Percentiles rank a stretch among this genome's conserved stretches.
phyloP scores from a whole-genome alignment of 2,329 filamentous ascomycete genomes.

The Exophiala sideris region DNA sequence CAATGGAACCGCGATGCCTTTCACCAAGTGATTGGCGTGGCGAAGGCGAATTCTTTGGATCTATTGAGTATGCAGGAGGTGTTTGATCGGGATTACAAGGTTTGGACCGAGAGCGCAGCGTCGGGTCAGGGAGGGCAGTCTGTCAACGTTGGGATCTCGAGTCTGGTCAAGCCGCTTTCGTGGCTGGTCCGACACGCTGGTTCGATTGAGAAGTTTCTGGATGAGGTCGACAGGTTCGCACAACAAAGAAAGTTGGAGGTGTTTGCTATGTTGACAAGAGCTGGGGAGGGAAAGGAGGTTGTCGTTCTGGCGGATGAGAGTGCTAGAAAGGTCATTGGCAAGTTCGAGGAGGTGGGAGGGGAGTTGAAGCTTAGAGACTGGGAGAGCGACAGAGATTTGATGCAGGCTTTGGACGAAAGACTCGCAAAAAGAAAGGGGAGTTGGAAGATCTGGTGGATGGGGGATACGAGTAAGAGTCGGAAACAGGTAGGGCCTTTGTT shows the following conservation, averaged over 20 bases:
- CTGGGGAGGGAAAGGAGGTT: conserved; percentile 38
- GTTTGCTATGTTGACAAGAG: conserved; percentile 61
- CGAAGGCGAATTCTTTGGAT: conserved; percentile 55
- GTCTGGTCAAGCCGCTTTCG: conserved; percentile 54
- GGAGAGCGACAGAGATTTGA: conserved; percentile 36
- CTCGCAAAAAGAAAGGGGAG: conserved; percentile 25
- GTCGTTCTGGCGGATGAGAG: conserved; percentile 41
- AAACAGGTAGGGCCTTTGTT: conserved; percentile 62
- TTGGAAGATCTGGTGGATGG: conserved; percentile 55
- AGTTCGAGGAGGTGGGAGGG: conserved; percentile 39
- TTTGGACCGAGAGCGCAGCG: conserved; percentile 47
- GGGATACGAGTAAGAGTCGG: conserved; percentile 55
- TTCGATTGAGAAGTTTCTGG: conserved; percentile 25
- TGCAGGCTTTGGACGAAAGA: conserved; percentile 31
- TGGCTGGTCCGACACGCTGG: conserved; percentile 53
- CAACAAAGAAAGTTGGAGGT: conserved; percentile 45
- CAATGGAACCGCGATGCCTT: conserved; percentile 40
- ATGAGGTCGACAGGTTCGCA: conserved; percentile 45
- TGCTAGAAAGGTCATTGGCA: conserved; percentile 44
- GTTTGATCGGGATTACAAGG: conserved; percentile 61
- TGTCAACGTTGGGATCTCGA: conserved; percentile 55
- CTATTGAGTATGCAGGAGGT: conserved; percentile 54
- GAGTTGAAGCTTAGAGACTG: conserved; percentile 47
- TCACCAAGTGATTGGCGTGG: conserved; percentile 50
- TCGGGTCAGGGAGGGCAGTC: conserved; percentile 28